Base-by-base conservation (phyloP, 352 stramenopile genomes). In the Phytophthora colocasiae region DNA sequence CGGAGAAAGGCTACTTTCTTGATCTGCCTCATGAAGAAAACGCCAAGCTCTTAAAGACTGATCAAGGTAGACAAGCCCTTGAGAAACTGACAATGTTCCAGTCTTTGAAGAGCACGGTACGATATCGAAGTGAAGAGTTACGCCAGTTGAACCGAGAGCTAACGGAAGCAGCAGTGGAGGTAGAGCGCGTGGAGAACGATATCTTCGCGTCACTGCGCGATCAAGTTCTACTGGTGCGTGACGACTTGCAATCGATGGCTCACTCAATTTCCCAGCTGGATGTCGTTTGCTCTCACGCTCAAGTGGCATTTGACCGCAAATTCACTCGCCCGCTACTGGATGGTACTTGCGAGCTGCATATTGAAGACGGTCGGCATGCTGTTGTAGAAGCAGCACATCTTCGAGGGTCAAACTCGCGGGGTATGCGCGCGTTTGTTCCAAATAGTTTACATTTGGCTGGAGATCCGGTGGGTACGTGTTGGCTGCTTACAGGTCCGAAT, bases 401-500 rank as follows among this genome's bases (percentile, higher is more conserved):
- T 10, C 70, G 73, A 48, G 81, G 79, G 9, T 73, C 54, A 7
- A 91, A 87, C 55, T 89, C 82, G 10, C 45, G 62, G n/a, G 41
- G 53, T 8, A 80, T 85, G 64, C 79, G 83, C 5, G 56, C 85
- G 32, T 93, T 93, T 52, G 81, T 92, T 1, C 83, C 85, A 2
- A 93, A 93, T 66, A 92, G 81, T 66, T 36, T 93, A n/a, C 85
- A 93, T 45, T 61, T 70, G 4, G 68, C 58, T 24, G 51, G 59
- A 31, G 55, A 32, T 1, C 62, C 64, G 19, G 41, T 60, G 1
- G 78, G 71, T 0, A 77, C 75, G 8, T 92, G 83, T 57, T 95
- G 86, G 85, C 60, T 97, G 29, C 63, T 97, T n/a, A 97, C 89
- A 1, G 90, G 90, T 1, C 88, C 89, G 1, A 97, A 97, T 49